Evolutionary conservation across 73 alveolate species (phyloP).

Genomic region (Symbiodinium pilosum): DNA sequence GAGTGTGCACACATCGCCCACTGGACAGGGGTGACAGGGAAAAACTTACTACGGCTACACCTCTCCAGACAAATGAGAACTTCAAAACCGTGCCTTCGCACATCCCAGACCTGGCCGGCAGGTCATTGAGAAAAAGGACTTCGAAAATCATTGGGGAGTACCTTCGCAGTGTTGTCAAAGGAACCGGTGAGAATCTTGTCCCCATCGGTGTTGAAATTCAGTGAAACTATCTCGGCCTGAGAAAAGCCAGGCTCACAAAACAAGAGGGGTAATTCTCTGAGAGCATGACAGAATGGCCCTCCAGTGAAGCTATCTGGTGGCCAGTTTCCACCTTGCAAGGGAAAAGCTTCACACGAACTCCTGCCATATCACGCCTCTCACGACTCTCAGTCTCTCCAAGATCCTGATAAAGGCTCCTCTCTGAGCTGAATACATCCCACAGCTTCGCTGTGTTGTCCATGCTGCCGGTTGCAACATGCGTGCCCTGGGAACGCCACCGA

Average conservation of each 20-base stretch:
- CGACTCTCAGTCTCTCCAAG: neutral
- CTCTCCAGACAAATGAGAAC: too few relatives aligned
- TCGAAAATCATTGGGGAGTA: neutral
- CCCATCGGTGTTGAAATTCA: constrained; percentile 99
- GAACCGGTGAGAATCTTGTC: constrained; percentile 99
- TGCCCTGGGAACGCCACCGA: constrained; percentile 97
- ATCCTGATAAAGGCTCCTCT: too few relatives aligned
- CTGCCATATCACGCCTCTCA: neutral
- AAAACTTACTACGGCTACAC: too few relatives aligned
- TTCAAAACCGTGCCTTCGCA: constrained; percentile 8
- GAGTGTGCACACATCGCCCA: constrained; percentile 99
- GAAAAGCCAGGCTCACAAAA: neutral
- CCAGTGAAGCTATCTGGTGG: constrained; percentile 93
- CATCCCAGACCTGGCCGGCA: constrained; percentile 77
- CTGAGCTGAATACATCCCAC: constrained; percentile 97
- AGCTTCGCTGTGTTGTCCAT: constrained; percentile 99
- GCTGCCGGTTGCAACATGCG: constrained; percentile 98
- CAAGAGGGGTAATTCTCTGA: neutral
- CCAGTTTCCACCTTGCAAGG: constrained; percentile 95
- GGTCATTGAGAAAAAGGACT: too few relatives aligned
- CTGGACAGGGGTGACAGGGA: constrained; percentile 96
- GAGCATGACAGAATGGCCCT: constrained; percentile 95
- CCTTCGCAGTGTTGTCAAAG: constrained; percentile 99
- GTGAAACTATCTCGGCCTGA: constrained; percentile 99
- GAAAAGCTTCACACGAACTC: neutral